phyloP scores from a whole-genome alignment of 2,329 filamentous ascomycete genomes.

The Alternaria infectoria region DNA sequence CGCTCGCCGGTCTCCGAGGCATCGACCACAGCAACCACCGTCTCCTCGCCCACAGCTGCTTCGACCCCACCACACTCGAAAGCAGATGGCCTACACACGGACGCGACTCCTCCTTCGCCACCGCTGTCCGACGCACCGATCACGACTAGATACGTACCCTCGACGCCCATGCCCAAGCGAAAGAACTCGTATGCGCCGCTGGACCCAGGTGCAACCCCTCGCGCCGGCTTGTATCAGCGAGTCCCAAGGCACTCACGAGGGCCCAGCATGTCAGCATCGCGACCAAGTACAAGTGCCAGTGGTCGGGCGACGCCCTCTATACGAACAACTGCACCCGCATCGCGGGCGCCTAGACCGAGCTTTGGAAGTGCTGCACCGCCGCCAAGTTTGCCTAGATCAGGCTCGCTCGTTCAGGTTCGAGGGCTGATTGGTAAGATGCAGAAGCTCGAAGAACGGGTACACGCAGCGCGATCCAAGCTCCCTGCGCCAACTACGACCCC shows the following conservation, averaged over 20 bases:
- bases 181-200: constrained; percentile 59
- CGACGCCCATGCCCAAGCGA: constrained; percentile 49
- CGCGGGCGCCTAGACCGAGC: constrained; percentile 52
- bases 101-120: constrained; percentile 87
- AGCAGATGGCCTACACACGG: constrained; percentile 66
- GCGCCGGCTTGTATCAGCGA: constrained; percentile 56
- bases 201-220: constrained; percentile 60
- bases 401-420: constrained; percentile 90
- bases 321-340: constrained; percentile 39
- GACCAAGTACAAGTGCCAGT: constrained; percentile 28
- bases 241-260: constrained; percentile 60
- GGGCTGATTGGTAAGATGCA: constrained; percentile 97
- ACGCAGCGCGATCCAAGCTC: constrained; percentile 88
- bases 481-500: constrained; percentile 81
- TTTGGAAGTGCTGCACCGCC: constrained; percentile 57
- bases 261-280: constrained; percentile 62
- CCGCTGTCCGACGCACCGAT: constrained; percentile 87
- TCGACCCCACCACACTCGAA: constrained; percentile 80
- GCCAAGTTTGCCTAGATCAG: constrained; percentile 61
- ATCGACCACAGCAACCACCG: constrained; percentile 79
- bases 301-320: constrained; percentile 56
- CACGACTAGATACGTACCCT: constrained; percentile 52
- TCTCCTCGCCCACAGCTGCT: constrained; percentile 88
- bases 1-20: constrained; percentile 76
- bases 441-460: constrained; percentile 89